Percentiles rank a stretch among this genome's conserved stretches.
phyloP scores from a whole-genome alignment of 2,329 filamentous ascomycete genomes.

The Sphaerostilbella broomeana region DNA sequence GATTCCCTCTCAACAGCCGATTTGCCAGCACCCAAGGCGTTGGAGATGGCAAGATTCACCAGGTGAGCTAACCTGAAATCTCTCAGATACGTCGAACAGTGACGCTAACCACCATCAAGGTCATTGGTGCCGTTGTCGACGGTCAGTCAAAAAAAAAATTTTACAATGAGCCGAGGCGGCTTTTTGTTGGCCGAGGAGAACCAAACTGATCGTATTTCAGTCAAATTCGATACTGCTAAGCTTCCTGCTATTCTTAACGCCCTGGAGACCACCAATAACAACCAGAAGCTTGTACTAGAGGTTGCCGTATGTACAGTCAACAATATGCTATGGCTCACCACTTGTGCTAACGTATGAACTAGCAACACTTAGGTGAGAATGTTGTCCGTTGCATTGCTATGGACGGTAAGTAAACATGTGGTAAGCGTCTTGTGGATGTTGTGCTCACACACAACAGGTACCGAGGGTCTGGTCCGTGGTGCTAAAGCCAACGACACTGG shows the following conservation, averaged over 20 bases:
- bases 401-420: constrained; percentile 67
- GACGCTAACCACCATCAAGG: constrained; percentile 57
- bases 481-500: constrained; percentile 80
- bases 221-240: constrained; percentile 93
- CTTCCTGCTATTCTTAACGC: constrained; percentile 97
- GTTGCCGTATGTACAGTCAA: constrained; percentile 66
- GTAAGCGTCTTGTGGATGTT: constrained; percentile 18
- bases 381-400: constrained; percentile 99
- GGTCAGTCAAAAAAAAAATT: constrained; percentile 53
- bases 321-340: constrained; percentile 5
- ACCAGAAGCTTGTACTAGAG: constrained; percentile 91
- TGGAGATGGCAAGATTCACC: constrained; percentile 62
- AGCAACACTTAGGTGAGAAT: constrained; percentile 99
- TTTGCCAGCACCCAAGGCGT: constrained; percentile 53
- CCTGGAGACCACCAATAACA: constrained; percentile 83
- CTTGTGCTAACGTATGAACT: constrained; percentile 32
- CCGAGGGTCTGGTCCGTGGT: constrained; percentile 98
- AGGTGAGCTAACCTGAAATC: constrained; percentile 40
- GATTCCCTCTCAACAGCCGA: constrained; percentile 50
- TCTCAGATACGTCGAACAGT: constrained; percentile 2
- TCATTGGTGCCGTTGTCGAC: constrained; percentile 99
- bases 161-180: background rate
- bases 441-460: constrained; percentile 55
- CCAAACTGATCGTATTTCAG: constrained; percentile 44
- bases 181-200: background rate